phyloP scores from a whole-genome alignment of 75 land plant species.

The Picea sitchensis region DNA sequence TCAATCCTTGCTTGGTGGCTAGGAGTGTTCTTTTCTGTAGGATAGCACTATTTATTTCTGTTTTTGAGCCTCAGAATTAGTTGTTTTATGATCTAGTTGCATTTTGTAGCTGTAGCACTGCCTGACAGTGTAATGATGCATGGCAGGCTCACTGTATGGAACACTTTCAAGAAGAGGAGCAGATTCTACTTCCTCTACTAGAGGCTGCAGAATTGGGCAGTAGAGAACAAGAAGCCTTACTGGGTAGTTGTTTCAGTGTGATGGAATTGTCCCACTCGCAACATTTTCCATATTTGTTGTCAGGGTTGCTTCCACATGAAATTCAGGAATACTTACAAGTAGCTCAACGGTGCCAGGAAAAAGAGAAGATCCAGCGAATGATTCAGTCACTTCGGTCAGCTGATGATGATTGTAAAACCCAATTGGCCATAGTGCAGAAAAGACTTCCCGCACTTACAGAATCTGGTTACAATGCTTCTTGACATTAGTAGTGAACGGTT shows the following conservation, averaged over 20 bases:
- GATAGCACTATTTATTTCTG: background rate
- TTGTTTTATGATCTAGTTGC: background rate
- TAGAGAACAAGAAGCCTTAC: constrained; percentile 38
- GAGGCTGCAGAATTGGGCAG: constrained; percentile 51
- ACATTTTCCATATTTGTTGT: constrained; percentile 55
- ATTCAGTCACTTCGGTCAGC: background rate
- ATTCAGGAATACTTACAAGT: constrained; percentile 57
- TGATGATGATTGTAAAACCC: background rate
- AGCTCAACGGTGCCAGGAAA: constrained; percentile 16
- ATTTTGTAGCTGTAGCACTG: constrained; percentile 5
- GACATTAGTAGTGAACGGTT: too few species aligned
- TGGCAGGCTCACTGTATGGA: constrained; percentile 57
- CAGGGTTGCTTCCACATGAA: constrained; percentile 62
- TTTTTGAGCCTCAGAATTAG: background rate
- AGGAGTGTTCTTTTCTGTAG: background rate
- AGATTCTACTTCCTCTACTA: constrained; percentile 61
- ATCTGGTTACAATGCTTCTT: background rate
- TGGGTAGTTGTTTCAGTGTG: constrained; percentile 30
- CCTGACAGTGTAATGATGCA: background rate
- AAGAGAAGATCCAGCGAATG: background rate
- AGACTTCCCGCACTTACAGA: background rate
- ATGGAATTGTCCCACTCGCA: constrained; percentile 62
- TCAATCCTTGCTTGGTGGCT: background rate
- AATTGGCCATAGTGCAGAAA: background rate
- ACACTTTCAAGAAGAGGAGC: constrained; percentile 82